Conservation (phyloP, 768 basidiomycete species). For the Suillus americanus region DNA sequence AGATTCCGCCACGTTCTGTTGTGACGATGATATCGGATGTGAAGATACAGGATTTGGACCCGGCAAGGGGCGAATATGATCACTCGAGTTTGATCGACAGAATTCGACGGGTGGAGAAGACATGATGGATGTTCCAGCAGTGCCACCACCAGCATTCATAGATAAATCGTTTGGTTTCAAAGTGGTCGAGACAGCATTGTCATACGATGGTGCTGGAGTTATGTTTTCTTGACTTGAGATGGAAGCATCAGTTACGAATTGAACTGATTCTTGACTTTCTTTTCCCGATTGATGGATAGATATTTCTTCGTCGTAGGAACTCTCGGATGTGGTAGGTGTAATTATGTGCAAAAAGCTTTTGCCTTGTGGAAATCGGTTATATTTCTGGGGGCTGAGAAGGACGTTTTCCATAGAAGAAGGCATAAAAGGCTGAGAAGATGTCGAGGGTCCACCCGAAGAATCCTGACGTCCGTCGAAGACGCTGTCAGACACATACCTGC, state of each 20-base stretch:
- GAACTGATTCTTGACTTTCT: slow-evolving; percentile 16
- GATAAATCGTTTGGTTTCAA: slow-evolving; percentile 12
- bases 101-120: slow-evolving; percentile 16
- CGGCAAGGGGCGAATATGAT: slow-evolving; percentile 3
- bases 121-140: slow-evolving; percentile 9
- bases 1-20: slow-evolving; percentile 14
- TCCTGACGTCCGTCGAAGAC: background rate
- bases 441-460: slow-evolving; percentile 10
- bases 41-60: slow-evolving; percentile 16
- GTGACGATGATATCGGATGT: slow-evolving; percentile 14
- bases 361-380: slow-evolving; percentile 15
- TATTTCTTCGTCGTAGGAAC: slow-evolving; percentile 23
- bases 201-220: slow-evolving; percentile 23
- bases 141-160: background rate
- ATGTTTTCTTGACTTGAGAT: slow-evolving; percentile 6
- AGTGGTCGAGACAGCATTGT: slow-evolving; percentile 24
- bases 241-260: slow-evolving; percentile 6
- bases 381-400: slow-evolving; percentile 12
- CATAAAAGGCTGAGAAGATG: slow-evolving; percentile 7
- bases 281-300: slow-evolving; percentile 22
- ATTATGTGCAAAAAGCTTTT: slow-evolving; percentile 32
- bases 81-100: background rate
- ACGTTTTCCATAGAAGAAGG: slow-evolving; percentile 19
- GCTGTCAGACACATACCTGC: background rate
- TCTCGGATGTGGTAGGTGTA: slow-evolving; percentile 25